Base-by-base conservation (phyloP, 257 asterid genomes). In the Nyctanthes arbortristis region DNA sequence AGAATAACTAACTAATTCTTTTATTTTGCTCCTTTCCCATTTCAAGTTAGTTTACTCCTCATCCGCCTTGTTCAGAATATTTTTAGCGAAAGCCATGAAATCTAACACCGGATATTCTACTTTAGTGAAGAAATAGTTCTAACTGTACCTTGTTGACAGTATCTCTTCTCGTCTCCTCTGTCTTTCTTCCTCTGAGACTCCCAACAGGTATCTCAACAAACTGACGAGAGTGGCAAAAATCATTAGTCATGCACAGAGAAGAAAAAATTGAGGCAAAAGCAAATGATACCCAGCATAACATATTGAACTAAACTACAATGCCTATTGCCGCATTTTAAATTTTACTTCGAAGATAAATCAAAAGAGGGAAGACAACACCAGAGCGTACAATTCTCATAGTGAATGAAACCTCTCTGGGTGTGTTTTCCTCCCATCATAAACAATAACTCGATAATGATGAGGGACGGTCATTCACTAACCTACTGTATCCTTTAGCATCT, bases 401-500 rank as follows among this genome's bases (percentile, higher is more conserved):
- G n/a, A n/a, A n/a, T n/a, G n/a, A n/a, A n/a, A n/a, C n/a, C n/a
- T n/a, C n/a, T n/a, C n/a, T n/a, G n/a, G n/a, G 43, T 31, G 47
- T 4, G 16, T 16, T 20, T 43, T n/a, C n/a, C 12, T 45, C 61
- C 32, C 14, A 61, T 49, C 57, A 5, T 56, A 24, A 65, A 34
- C 57, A 52, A 68, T 3, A 47, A 35, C 16, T 70, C 24, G 28
- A 34, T 33, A 16, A 29, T 55, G 66, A 29, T 18, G 63, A 66
- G 54, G 54, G 13, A 32, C 61, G 39, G 68, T 55, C 22, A 52
- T 60, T 45, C 40, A 18, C 88, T 71, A 75, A 89, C 99, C 99
- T 89, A 55, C 90, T 94, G 68, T 94, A 94, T 73, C 99, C 99
- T 78, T 94, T 94, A 70, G 99, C 97, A 74, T 91, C 99, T 61